A percentile compares a stretch with the other conserved stretches of the same genome.
These are phyloP conservation scores for Exophiala dermatitidis DNA, from an alignment of 2,329 filamentous ascomycete genomes.

Conservation along the genomic window DNA sequence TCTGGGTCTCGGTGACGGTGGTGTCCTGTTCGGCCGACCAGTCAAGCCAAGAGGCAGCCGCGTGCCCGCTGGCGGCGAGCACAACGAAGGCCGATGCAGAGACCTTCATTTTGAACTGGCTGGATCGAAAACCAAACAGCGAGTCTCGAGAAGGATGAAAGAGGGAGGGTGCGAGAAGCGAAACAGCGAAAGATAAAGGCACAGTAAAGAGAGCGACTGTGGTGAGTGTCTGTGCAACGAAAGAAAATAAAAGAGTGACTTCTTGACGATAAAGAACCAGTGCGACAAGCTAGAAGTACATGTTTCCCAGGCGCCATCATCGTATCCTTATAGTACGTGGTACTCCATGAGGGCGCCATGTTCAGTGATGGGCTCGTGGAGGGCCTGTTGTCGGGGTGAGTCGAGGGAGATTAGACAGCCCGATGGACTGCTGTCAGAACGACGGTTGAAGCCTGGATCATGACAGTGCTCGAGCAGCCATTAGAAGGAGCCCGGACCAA, in stretches of 20 bases:
- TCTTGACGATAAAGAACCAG: conserved; percentile 4
- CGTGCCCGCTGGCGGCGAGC: conserved; percentile 10
- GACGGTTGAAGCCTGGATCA: conserved; percentile 9
- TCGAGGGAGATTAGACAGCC: conserved; percentile 21
- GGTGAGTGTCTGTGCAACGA: conserved; percentile 13
- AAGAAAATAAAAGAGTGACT: conserved; percentile 12
- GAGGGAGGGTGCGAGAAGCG: not conserved
- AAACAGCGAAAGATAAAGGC: conserved; percentile 4
- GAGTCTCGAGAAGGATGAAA: not conserved
- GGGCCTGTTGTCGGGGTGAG: conserved; percentile 9
- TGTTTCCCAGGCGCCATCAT: conserved; percentile 11
- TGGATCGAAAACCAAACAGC: not conserved
- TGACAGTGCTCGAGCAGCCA: conserved; percentile 2
- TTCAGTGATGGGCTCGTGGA: conserved; percentile 9
- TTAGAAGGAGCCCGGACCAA: not conserved
- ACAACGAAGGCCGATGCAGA: conserved; percentile 9
- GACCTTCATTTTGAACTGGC: conserved; percentile 13
- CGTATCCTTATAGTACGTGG: not conserved
- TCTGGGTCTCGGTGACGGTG: conserved; percentile 17
- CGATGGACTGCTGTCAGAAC: conserved; percentile 20
- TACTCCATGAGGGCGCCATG: conserved; percentile 11
- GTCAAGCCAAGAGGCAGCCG: conserved; percentile 14
- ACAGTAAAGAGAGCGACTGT: conserved; percentile 13
- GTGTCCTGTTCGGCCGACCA: conserved; percentile 9
- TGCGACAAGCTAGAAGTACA: conserved; percentile 9